Conservation (phyloP, 176 grass and related monocot species). For the Cenchrus purpureus region DNA sequence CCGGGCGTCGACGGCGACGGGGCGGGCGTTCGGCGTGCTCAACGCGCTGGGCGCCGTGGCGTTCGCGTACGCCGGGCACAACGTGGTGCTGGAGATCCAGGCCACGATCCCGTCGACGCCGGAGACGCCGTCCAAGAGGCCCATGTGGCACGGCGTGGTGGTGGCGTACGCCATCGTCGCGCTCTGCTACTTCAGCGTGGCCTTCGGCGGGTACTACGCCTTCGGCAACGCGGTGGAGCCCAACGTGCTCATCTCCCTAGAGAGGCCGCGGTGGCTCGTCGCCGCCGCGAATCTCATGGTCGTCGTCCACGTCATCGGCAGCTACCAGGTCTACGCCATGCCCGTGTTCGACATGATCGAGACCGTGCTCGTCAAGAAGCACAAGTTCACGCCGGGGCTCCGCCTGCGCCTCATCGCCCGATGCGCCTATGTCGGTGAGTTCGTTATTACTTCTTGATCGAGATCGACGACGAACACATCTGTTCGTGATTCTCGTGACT, state of each 20-base stretch:
- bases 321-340: constrained; percentile 75
- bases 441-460: too few relatives aligned
- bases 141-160: constrained; percentile 69
- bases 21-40: constrained; percentile 49
- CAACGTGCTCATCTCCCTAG: constrained; percentile 40
- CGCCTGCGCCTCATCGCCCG: constrained; percentile 47
- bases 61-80: constrained; percentile 55
- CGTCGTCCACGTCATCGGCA: constrained; percentile 59
- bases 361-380: constrained; percentile 68
- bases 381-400: constrained; percentile 41
- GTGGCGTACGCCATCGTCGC: constrained; percentile 58
- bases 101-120: constrained; percentile 67
- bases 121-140: constrained; percentile 55
- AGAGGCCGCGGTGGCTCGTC: constrained; percentile 59
- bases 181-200: constrained; percentile 71
- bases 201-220: constrained; percentile 48
- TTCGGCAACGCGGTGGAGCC: constrained; percentile 47
- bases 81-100: constrained; percentile 78
- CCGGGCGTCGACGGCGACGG: constrained; percentile 12
- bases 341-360: constrained; percentile 72
- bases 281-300: constrained; percentile 66
- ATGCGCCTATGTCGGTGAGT: constrained; percentile 44
- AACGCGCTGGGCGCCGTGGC: constrained; percentile 47
- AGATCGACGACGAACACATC: too few relatives aligned
- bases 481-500: background rate